phyloP scores from a whole-genome alignment of 2,329 filamentous ascomycete species.

The Exophiala dermatitidis region DNA sequence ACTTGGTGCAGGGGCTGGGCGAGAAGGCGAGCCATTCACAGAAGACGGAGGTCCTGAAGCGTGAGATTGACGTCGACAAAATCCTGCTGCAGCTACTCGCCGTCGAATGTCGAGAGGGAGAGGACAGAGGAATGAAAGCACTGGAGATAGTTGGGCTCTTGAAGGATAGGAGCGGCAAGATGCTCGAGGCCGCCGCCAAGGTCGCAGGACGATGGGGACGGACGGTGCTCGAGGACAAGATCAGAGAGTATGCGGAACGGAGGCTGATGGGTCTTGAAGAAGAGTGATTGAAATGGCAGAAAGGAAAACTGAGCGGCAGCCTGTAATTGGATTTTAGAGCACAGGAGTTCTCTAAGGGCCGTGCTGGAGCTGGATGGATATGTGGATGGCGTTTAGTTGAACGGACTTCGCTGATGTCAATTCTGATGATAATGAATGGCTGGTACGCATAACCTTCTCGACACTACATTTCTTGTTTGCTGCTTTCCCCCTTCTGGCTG shows the following conservation, averaged over 20 bases:
- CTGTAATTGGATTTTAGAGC: too few relatives aligned
- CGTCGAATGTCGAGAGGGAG: constrained; percentile 81
- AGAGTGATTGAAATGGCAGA: background rate
- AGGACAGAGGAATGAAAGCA: constrained; percentile 90
- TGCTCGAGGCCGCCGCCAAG: constrained; percentile 86
- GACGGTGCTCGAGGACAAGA: constrained; percentile 78
- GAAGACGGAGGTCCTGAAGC: constrained; percentile 57
- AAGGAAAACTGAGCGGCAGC: too few relatives aligned
- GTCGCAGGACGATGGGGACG: constrained; percentile 79
- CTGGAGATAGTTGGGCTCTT: constrained; percentile 84
- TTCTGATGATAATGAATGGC: too few relatives aligned
- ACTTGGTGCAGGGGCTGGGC: constrained; percentile 63
- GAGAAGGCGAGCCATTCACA: constrained; percentile 48
- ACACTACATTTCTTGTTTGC: too few relatives aligned
- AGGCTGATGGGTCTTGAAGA: constrained; percentile 57
- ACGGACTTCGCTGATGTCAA: too few relatives aligned
- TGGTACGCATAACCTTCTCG: too few relatives aligned
- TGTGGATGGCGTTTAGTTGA: too few relatives aligned
- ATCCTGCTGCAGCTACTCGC: constrained; percentile 81
- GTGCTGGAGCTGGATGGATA: too few relatives aligned
- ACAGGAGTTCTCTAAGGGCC: too few relatives aligned
- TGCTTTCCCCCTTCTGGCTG: too few relatives aligned
- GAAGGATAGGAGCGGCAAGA: constrained; percentile 74
- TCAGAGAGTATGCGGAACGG: constrained; percentile 72
- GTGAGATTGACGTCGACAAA: constrained; percentile 85